Percentiles rank a stretch among this genome's conserved stretches.
Evolutionary conservation across 345 rosid species (phyloP).

Genomic region (Lagerstroemia speciosa): DNA sequence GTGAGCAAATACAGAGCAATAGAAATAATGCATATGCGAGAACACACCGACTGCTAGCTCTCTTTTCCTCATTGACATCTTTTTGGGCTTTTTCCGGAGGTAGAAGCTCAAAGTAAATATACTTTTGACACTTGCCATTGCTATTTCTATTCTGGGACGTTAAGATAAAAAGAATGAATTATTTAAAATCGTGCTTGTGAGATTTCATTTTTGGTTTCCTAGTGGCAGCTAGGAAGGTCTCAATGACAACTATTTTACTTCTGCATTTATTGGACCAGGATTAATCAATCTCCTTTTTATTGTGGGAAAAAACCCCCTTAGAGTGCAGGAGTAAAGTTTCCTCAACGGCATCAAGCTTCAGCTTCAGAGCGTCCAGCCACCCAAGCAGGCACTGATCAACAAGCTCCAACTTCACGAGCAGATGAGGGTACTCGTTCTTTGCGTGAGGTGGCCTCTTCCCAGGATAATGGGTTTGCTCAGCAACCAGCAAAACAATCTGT

Average conservation of each 20-base stretch:
- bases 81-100: background rate
- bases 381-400: conserved; percentile 15
- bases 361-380: conserved; percentile 25
- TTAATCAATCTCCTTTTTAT: background rate
- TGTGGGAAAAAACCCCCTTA: conserved; percentile 23
- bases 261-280: background rate
- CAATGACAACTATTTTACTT: background rate
- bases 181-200: background rate
- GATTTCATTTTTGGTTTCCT: background rate
- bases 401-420: conserved; percentile 28
- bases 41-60: background rate
- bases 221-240: background rate
- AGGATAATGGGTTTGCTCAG: conserved; percentile 33
- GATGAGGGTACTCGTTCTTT: conserved; percentile 37
- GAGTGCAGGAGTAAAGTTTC: conserved; percentile 80
- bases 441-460: conserved; percentile 50
- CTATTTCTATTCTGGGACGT: background rate
- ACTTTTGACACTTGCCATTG: background rate
- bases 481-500: conserved; percentile 35
- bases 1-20: background rate
- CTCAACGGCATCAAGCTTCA: conserved; percentile 37
- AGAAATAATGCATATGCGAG: background rate
- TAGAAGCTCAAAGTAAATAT: background rate
- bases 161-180: background rate
- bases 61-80: background rate